A percentile compares a stretch with the other conserved stretches of the same genome.
These are phyloP conservation scores for Hypoxylon sp. DNA, from an alignment of 2,329 filamentous ascomycete genomes.

Conservation along the genomic window DNA sequence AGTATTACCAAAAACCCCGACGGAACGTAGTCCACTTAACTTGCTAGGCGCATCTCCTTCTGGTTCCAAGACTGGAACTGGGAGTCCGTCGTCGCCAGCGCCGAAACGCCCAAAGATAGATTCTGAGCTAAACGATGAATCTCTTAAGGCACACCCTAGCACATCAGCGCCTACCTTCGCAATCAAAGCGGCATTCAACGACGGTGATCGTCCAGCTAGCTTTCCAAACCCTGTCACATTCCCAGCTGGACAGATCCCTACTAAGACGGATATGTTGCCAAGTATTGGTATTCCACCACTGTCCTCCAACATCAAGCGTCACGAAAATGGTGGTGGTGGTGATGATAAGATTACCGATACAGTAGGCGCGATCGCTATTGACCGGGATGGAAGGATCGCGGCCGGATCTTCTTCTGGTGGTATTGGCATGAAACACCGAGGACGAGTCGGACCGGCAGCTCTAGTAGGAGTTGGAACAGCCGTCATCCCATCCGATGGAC, in stretches of 20 bases:
- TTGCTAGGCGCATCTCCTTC: slow-evolving; percentile 37
- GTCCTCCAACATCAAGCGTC: neutral
- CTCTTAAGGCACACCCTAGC: slow-evolving; percentile 11
- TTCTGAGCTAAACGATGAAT: slow-evolving; percentile 14
- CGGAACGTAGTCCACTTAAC: slow-evolving; percentile 43
- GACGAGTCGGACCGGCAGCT: slow-evolving; percentile 89
- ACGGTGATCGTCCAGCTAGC: slow-evolving; percentile 22
- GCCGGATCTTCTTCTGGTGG: slow-evolving; percentile 96
- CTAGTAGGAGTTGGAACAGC: slow-evolving; percentile 91
- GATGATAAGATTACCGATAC: slow-evolving; percentile 77
- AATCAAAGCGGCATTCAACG: slow-evolving; percentile 27
- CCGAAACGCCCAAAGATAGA: slow-evolving; percentile 34
- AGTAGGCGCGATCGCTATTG: slow-evolving; percentile 93
- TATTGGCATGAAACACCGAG: slow-evolving; percentile 97
- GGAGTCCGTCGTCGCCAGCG: slow-evolving; percentile 10
- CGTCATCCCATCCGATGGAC: slow-evolving; percentile 78
- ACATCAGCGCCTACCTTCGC: slow-evolving; percentile 2
- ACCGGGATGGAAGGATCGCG: slow-evolving; percentile 85
- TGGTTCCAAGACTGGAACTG: slow-evolving; percentile 9
- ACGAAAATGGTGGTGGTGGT: slow-evolving; percentile 5
- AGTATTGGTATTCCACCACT: neutral
- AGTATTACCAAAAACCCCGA: slow-evolving; percentile 22
- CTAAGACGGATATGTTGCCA: neutral
- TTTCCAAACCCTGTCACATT: neutral
- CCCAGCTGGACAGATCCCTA: neutral